A percentile compares a stretch with the other conserved stretches of the same genome.
phyloP scores from a whole-genome alignment of 2,329 filamentous ascomycete genomes.

The Orbilia brochopaga region DNA sequence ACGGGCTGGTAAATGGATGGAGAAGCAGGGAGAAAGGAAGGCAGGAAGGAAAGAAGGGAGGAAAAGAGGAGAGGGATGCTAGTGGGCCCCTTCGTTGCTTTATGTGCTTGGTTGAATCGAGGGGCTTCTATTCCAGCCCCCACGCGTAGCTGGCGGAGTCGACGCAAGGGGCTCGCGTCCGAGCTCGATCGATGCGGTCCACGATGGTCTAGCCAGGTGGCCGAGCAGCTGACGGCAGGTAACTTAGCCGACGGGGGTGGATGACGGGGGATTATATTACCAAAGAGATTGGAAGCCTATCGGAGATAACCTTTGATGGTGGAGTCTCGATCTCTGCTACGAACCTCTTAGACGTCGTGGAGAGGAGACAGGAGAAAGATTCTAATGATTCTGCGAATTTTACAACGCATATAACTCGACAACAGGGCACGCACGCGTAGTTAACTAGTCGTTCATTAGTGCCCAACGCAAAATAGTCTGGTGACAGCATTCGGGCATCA shows the following conservation, averaged over 20 bases:
- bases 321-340: no score
- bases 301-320: not conserved
- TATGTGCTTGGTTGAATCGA: not conserved
- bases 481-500: not conserved
- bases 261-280: not conserved
- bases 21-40: no score
- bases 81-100: not conserved
- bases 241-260: not conserved
- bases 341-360: no score
- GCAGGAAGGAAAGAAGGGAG: no score
- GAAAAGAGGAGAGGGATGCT: not conserved
- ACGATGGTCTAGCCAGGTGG: slow-evolving; percentile 7
- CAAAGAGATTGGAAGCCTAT: not conserved
- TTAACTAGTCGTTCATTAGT: not conserved
- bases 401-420: no score
- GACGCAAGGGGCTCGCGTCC: slow-evolving; percentile 5
- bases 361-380: no score
- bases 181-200: not conserved
- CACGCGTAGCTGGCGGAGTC: not conserved
- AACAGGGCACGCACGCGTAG: not conserved
- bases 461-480: not conserved
- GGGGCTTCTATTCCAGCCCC: not conserved
- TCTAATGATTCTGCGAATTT: no score
- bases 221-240: not conserved
- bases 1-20: no score